Percentiles rank a stretch among this genome's conserved stretches.
These are phyloP conservation scores for Porcisia hertigi DNA, from an alignment of 208 protist species.

Conservation along the genomic window DNA sequence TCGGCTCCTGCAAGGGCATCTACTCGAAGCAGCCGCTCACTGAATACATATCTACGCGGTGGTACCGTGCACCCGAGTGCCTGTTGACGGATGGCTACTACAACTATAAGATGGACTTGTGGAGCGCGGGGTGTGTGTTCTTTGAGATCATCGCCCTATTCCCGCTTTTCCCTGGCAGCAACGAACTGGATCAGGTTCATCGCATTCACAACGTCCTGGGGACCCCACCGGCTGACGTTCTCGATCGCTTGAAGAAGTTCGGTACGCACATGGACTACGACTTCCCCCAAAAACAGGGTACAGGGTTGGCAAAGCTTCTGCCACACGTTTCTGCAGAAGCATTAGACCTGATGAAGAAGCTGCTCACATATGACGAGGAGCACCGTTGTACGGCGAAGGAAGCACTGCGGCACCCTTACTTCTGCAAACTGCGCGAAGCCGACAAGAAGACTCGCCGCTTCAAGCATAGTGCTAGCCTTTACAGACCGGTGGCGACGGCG, in stretches of 20 bases:
- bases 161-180: constrained; percentile 85
- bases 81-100: constrained; percentile 90
- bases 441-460: constrained; percentile 34
- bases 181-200: constrained; percentile 85
- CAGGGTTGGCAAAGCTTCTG: constrained; percentile 62
- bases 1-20: constrained; percentile 88
- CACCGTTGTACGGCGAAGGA: constrained; percentile 91
- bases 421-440: constrained; percentile 68
- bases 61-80: constrained; percentile 94
- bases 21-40: constrained; percentile 85
- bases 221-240: constrained; percentile 79
- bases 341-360: constrained; percentile 83
- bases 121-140: constrained; percentile 88
- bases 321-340: constrained; percentile 68
- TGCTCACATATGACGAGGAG: constrained; percentile 91
- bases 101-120: constrained; percentile 92
- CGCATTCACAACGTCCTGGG: constrained; percentile 93
- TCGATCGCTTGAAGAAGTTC: constrained; percentile 57
- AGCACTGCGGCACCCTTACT: constrained; percentile 89
- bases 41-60: constrained; percentile 93
- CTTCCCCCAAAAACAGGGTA: constrained; percentile 70
- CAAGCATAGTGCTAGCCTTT: constrained; percentile 13
- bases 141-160: constrained; percentile 82
- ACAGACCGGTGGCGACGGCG: background rate
- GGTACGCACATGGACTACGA: constrained; percentile 73